phyloP scores from a whole-genome alignment of 2,329 filamentous ascomycete species.

The Colletotrichum karsti region DNA sequence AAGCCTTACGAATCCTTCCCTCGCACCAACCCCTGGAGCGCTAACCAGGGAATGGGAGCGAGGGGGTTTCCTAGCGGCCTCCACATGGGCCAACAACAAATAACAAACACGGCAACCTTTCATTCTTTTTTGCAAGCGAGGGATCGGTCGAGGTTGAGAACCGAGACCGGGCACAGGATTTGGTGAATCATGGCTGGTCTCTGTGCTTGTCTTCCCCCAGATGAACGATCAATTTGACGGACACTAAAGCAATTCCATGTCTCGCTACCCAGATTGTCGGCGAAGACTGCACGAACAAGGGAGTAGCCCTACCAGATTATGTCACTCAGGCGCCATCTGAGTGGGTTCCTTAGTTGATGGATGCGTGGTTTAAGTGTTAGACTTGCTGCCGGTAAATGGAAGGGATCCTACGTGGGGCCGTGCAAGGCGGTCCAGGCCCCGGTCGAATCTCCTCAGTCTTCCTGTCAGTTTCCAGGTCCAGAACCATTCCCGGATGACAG shows the following conservation, averaged over 20 bases:
- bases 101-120: slow-evolving; percentile 4
- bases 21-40: not conserved
- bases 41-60: not conserved
- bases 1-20: not conserved
- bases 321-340: not conserved
- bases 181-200: not conserved
- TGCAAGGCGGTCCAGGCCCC: slow-evolving; percentile 12
- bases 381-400: slow-evolving; percentile 11
- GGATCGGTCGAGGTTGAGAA: not conserved
- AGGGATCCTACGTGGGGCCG: slow-evolving; percentile 16
- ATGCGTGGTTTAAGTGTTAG: slow-evolving; percentile 2
- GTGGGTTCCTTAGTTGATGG: not conserved
- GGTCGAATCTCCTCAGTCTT: too few species aligned
- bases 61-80: not conserved
- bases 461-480: not conserved
- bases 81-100: slow-evolving; percentile 1
- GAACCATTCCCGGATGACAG: not conserved
- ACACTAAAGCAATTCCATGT: not conserved
- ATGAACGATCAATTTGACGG: not conserved
- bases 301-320: slow-evolving; percentile 12
- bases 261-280: not conserved
- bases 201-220: not conserved
- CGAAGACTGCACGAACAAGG: not conserved
- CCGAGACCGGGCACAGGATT: not conserved
- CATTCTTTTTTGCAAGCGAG: not conserved